A percentile compares a stretch with the other conserved stretches of the same genome.
phyloP scores from a whole-genome alignment of 345 rosid species.

The Syzygium aqueum region DNA sequence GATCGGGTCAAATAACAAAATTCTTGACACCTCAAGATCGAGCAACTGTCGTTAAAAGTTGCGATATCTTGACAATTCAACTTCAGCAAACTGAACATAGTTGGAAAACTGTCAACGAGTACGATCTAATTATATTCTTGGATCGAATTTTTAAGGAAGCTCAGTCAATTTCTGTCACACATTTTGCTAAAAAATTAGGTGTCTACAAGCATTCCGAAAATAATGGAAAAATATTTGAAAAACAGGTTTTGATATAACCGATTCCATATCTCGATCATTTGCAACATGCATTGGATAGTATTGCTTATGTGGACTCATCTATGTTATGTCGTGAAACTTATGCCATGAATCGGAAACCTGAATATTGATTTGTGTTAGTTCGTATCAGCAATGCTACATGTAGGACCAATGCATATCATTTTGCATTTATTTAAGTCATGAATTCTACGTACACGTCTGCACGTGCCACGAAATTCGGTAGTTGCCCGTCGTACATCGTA shows the following conservation, averaged over 20 bases:
- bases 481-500: neutral
- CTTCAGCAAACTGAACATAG: too few species aligned
- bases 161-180: too few species aligned
- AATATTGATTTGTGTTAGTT: neutral
- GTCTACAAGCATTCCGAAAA: too few species aligned
- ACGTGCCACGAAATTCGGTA: neutral
- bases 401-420: neutral
- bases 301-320: neutral
- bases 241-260: too few species aligned
- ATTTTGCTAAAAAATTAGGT: too few species aligned
- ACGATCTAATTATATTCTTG: too few species aligned
- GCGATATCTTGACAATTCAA: too few species aligned
- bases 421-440: neutral
- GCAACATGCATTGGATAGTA: neutral
- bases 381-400: neutral
- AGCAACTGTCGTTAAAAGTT: rapidly evolving
- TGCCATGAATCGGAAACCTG: neutral
- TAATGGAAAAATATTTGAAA: too few species aligned
- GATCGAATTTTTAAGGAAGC: neutral
- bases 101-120: neutral
- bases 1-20: rapidly evolving
- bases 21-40: too few species aligned
- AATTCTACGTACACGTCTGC: rapidly evolving
- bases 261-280: neutral
- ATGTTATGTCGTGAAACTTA: neutral